Percentiles rank a stretch among this genome's conserved stretches.
These are phyloP conservation scores for Naganishia onofrii DNA, from an alignment of 768 basidiomycete genomes.

Conservation along the genomic window DNA sequence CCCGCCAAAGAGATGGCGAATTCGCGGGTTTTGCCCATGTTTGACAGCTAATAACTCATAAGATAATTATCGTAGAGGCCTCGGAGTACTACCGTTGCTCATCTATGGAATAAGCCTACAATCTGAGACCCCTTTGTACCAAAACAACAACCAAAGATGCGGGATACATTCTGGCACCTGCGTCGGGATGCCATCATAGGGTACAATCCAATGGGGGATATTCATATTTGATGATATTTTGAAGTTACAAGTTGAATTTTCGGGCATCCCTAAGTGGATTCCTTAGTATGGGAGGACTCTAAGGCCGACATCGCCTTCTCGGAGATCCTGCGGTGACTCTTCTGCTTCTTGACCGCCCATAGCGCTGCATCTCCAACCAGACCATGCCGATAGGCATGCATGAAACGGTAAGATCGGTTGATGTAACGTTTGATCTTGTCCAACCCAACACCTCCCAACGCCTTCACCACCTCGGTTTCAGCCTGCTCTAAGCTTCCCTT, in stretches of 20 bases:
- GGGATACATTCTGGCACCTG: not conserved
- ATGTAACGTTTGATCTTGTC: constrained; percentile 33
- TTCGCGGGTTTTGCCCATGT: not conserved
- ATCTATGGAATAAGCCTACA: not conserved
- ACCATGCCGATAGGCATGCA: constrained; percentile 44
- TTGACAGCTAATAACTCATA: not conserved
- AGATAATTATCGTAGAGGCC: not conserved
- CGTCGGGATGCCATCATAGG: not conserved
- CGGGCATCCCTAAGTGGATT: no score
- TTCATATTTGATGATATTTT: not conserved
- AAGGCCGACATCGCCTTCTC: no score
- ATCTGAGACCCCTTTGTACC: not conserved
- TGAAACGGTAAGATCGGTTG: constrained; percentile 39
- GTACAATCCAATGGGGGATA: not conserved
- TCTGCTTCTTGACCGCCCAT: constrained; percentile 41
- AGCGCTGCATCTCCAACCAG: constrained; percentile 39
- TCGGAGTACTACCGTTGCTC: not conserved
- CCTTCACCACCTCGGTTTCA: constrained; percentile 46
- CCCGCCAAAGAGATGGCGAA: not conserved
- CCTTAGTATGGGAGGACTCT: no score
- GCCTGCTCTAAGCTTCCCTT: constrained; percentile 49
- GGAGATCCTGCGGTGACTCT: constrained; percentile 35
- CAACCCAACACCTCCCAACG: constrained; percentile 47
- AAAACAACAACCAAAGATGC: no score
- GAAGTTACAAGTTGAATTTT: constrained; percentile 1